Evolutionary conservation across 2,329 filamentous ascomycete species (phyloP).

Genomic region (Ophiostoma australiae): DNA sequence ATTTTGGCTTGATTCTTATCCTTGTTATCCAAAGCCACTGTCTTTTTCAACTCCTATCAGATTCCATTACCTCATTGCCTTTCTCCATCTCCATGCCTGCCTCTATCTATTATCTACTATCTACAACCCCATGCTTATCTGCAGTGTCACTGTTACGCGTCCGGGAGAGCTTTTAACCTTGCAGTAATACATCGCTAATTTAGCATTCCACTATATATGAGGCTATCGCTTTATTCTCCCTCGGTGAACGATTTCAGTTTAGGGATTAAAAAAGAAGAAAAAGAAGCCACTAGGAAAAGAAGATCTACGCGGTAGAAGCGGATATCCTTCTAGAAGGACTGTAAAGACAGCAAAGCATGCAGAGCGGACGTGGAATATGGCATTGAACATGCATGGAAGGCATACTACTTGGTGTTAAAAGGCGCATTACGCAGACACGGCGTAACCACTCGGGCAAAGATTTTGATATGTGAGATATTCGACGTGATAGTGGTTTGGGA

Average conservation of each 20-base stretch:
- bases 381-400: background rate
- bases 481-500: background rate
- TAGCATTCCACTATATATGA: background rate
- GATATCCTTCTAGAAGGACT: background rate
- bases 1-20: no score
- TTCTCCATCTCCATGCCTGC: background rate
- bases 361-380: background rate
- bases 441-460: background rate
- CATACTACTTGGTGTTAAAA: background rate
- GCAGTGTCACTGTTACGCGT: background rate
- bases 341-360: no score
- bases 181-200: background rate
- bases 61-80: conserved; percentile 7
- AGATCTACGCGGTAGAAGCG: conserved; percentile 2
- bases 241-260: background rate
- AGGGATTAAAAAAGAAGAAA: background rate
- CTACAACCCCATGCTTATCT: background rate
- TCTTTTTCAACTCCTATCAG: background rate
- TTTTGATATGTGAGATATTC: background rate
- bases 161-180: background rate
- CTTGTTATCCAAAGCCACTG: background rate
- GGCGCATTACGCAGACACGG: background rate
- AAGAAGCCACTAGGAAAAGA: background rate
- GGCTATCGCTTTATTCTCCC: background rate
- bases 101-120: background rate